phyloP scores from a whole-genome alignment of 129 eudicot species.

The Pittosporum tobira region DNA sequence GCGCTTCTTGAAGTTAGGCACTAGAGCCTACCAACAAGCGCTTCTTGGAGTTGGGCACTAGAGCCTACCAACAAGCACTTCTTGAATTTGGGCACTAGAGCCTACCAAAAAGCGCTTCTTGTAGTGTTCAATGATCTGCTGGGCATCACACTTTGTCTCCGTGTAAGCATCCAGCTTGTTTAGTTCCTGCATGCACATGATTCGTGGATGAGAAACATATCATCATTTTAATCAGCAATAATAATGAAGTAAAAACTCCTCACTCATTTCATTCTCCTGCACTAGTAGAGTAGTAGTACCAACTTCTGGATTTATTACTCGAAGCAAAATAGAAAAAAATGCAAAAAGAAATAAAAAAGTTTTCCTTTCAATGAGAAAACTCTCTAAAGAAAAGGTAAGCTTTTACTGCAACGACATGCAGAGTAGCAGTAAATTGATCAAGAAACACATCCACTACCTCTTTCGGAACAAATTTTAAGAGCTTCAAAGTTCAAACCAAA shows the following conservation, averaged over 20 bases:
- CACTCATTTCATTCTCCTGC: not conserved
- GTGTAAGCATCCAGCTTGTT: conserved; percentile 73
- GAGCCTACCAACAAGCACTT: not conserved
- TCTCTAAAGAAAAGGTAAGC: not conserved
- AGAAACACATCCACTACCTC: not conserved
- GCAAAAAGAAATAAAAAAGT: not conserved
- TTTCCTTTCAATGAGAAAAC: not conserved
- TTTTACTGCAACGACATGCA: too few species aligned
- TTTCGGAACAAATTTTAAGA: not conserved
- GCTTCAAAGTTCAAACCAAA: too few species aligned
- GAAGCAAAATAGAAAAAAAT: too few species aligned
- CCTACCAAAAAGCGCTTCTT: conserved; percentile 47
- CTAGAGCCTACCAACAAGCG: conserved; percentile 9
- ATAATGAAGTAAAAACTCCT: not conserved
- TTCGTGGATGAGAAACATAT: not conserved
- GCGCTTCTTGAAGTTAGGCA: too few species aligned
- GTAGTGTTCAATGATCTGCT: conserved; percentile 13
- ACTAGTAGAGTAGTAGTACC: not conserved
- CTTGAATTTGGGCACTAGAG: not conserved
- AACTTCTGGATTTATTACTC: too few species aligned
- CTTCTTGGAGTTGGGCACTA: too few species aligned
- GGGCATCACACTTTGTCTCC: conserved; percentile 47
- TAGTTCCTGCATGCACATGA: conserved; percentile 45
- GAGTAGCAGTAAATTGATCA: not conserved
- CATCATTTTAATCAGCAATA: not conserved